Conservation (phyloP, 2,329 filamentous ascomycete genomes). For the Claviceps monticola region DNA sequence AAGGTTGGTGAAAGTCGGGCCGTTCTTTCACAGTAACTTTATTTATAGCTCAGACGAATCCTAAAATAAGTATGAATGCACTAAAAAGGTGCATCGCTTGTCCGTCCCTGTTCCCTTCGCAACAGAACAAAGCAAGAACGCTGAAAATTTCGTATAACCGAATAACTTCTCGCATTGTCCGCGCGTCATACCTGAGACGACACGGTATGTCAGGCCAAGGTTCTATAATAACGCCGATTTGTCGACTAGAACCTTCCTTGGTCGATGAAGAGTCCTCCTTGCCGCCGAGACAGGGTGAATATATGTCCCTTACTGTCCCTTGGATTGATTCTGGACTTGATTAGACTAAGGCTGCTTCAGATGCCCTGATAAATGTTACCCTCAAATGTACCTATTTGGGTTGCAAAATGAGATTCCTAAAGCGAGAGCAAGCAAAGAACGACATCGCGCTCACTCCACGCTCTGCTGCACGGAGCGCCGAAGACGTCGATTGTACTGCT, state of each 20-base stretch:
- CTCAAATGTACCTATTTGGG: conserved; percentile 19
- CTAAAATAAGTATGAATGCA: too few relatives aligned
- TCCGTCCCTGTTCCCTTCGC: neutral
- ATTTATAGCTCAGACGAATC: neutral
- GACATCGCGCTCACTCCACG: conserved; percentile 37
- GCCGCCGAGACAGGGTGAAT: neutral
- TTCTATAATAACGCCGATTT: neutral
- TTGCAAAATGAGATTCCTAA: neutral
- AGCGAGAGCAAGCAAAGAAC: neutral
- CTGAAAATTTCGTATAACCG: neutral
- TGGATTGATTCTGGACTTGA: neutral
- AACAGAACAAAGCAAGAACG: neutral
- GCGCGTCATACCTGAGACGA: neutral
- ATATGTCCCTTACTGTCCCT: neutral
- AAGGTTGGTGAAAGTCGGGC: too few relatives aligned
- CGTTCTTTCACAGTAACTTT: neutral
- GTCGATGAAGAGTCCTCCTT: too few relatives aligned
- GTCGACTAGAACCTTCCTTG: too few relatives aligned
- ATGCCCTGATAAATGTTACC: conserved; percentile 9
- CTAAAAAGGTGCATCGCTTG: neutral
- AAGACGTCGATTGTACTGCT: conserved; percentile 69
- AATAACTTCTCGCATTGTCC: neutral
- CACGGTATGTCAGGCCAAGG: neutral
- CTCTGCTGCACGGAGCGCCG: conserved; percentile 62
- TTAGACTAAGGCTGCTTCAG: neutral